Percentiles rank a stretch among this genome's conserved stretches.
These are phyloP conservation scores for Bruguiera hainesii DNA, from an alignment of 441 rosid species.

Conservation along the genomic window DNA sequence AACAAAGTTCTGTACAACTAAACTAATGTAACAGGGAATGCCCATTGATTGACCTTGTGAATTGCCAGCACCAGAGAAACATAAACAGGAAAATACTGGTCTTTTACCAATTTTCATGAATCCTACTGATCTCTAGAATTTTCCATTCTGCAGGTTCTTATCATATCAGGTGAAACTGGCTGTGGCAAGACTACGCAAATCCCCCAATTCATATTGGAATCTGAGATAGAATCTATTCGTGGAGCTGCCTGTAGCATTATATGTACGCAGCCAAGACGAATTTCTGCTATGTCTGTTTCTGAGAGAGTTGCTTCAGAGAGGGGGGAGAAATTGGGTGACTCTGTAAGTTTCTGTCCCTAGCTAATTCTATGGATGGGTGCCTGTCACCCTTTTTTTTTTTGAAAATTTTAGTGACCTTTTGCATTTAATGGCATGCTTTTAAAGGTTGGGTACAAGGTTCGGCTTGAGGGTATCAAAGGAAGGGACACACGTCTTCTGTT, in stretches of 20 bases:
- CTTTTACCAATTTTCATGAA: neutral
- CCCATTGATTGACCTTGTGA: too few species aligned
- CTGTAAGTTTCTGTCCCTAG: slow-evolving; percentile 47
- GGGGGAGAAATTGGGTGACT: slow-evolving; percentile 92
- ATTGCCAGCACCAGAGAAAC: too few species aligned
- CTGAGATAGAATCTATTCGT: slow-evolving; percentile 56
- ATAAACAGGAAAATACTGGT: too few species aligned
- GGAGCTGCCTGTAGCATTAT: slow-evolving; percentile 84
- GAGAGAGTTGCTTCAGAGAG: slow-evolving; percentile 94
- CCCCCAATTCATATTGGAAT: slow-evolving; percentile 87
- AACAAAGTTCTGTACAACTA: too few species aligned
- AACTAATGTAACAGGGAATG: too few species aligned
- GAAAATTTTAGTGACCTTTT: slow-evolving; percentile 17
- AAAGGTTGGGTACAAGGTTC: slow-evolving; percentile 94
- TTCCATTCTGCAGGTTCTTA: slow-evolving; percentile 56
- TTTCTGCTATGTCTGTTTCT: slow-evolving; percentile 91
- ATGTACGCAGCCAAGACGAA: slow-evolving; percentile 89
- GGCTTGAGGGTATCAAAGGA: slow-evolving; percentile 85
- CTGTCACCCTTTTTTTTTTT: neutral
- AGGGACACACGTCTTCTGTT: slow-evolving; percentile 84
- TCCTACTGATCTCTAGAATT: slow-evolving; percentile 5
- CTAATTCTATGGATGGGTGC: neutral
- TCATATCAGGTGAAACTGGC: slow-evolving; percentile 95
- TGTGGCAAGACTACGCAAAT: slow-evolving; percentile 97
- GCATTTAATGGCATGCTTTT: slow-evolving; percentile 16